phyloP scores from a whole-genome alignment of 129 eudicot genomes.

The Lactuca sativa region DNA sequence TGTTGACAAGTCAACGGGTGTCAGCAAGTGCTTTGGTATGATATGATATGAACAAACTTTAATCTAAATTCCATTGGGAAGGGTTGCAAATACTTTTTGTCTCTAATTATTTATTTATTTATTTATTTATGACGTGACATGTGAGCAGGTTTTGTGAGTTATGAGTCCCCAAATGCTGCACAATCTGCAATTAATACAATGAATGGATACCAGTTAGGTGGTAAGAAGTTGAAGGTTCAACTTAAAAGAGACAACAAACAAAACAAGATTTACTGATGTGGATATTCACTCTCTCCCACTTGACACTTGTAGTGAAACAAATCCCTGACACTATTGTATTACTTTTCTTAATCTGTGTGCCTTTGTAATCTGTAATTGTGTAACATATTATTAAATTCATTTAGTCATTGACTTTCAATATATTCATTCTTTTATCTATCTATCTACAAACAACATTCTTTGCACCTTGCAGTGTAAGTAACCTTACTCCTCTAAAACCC shows the following conservation, averaged over 20 bases:
- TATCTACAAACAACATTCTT: background rate
- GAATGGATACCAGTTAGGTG: constrained; percentile 92
- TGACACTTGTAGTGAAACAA: constrained; percentile 34
- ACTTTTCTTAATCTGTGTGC: constrained; percentile 47
- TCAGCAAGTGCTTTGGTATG: constrained; percentile 93
- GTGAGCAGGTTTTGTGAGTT: constrained; percentile 85
- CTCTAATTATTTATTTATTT: constrained; percentile 28
- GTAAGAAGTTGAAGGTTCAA: constrained; percentile 97
- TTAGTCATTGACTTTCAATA: constrained; percentile 62
- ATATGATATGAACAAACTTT: constrained; percentile 22
- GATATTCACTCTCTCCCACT: no score
- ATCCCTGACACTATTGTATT: constrained; percentile 60
- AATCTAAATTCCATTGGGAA: background rate
- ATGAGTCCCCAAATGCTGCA: constrained; percentile 81
- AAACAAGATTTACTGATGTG: constrained; percentile 54
- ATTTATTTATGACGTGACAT: constrained; percentile 26
- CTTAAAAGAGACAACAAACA: constrained; percentile 93
- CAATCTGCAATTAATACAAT: constrained; percentile 81
- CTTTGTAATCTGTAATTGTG: constrained; percentile 65
- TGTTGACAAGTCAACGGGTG: constrained; percentile 89
- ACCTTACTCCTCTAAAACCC: no score
- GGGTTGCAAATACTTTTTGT: background rate
- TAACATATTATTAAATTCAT: constrained; percentile 60
- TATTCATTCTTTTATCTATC: constrained; percentile 56
- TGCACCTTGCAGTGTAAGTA: no score